Evolutionary conservation across 768 basidiomycete species (phyloP), one percentile per base, ranked within the genome.

Genomic region (Lactarius vividus): DNA sequence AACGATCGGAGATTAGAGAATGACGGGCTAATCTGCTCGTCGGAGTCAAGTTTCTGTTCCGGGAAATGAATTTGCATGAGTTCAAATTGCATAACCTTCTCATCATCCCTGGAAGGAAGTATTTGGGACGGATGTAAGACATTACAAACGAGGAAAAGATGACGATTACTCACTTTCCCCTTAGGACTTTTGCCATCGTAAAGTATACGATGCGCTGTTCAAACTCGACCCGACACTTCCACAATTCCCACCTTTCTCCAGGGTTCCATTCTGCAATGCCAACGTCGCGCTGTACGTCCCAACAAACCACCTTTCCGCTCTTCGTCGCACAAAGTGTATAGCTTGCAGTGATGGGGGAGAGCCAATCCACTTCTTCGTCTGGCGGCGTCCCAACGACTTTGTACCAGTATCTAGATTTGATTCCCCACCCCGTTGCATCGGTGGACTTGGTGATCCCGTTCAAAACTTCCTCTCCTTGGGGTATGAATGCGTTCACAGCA

Each of bases 221-320:
- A 71, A 89, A 90, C 71, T 89, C 89, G 20, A 91, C 88, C 10
- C 88, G 77, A 69, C 89, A 90, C 71, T 91, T 91, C 89, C 88
- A 90, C 6, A 91, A 72, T 70, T 89, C 87, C 88, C 88, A 90
- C 57, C 77, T 75, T 54, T 81, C 78, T 16, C 75, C 72, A 4
- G 87, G 88, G 59, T 85, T 83, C 88, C 89, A 91, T 64, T 89
- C 85, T 0, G 86, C 87, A 3, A 89, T 78, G 66, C 84, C 85
- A 18, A 74, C 72, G 58, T 89, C 85, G 3, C 80, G 79, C 59
- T 84, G 83, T 16, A 90, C 84, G 64, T 91, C 88, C 89, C 89
- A 90, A 69, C 88, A 90, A 18, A 90, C 84, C 23, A 91, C 87
- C 70, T 86, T 87, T 5, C 89, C 88, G 57, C 83, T 85, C 76